phyloP scores from a whole-genome alignment of 192 early-diverging fungal genomes.

The Phycomyces nitens region DNA sequence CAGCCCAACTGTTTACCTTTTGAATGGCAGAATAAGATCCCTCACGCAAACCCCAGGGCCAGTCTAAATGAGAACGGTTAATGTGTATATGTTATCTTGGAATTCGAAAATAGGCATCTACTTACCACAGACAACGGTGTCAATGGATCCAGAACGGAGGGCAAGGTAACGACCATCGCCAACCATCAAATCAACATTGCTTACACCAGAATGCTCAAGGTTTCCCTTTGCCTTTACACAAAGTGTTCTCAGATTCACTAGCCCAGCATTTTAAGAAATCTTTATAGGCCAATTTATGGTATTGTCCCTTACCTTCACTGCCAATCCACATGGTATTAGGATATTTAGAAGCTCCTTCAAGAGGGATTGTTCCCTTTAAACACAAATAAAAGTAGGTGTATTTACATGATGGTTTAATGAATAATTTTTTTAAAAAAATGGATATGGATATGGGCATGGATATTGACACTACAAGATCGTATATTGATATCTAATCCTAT shows the following conservation, averaged over 20 bases:
- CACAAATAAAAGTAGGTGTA: too few species aligned
- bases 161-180: constrained; percentile 25
- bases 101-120: background rate
- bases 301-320: constrained; percentile 26
- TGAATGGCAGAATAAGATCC: constrained; percentile 14
- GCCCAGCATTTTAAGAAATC: background rate
- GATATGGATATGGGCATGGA: too few species aligned
- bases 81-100: background rate
- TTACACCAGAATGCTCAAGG: constrained; percentile 1
- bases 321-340: constrained; percentile 36
- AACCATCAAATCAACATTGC: constrained; percentile 24
- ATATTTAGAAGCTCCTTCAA: constrained; percentile 39
- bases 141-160: constrained; percentile 25
- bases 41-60: constrained; percentile 36
- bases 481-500: too few species aligned
- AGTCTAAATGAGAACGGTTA: constrained; percentile 12
- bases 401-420: too few species aligned
- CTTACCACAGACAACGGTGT: constrained; percentile 28
- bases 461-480: too few species aligned
- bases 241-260: constrained; percentile 20
- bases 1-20: constrained; percentile 8
- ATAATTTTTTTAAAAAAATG: too few species aligned
- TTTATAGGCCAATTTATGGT: background rate
- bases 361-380: constrained; percentile 14
- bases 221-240: constrained; percentile 24